Base-by-base conservation (phyloP, 1,284 basidiomycete genomes). In the Bondarzewia mesenterica region DNA sequence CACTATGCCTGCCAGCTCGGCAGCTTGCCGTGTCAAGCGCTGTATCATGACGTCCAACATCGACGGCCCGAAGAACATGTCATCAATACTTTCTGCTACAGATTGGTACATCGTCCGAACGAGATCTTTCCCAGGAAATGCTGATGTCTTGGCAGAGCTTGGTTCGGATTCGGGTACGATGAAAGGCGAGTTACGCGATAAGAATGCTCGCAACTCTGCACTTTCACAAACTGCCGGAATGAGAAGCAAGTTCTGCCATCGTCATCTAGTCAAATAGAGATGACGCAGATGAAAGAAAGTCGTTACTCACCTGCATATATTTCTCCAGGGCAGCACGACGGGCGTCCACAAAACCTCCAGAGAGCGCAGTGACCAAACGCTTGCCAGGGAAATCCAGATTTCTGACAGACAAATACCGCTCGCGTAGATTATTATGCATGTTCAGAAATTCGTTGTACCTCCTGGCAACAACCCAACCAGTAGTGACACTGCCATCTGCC, bases 11-110 rank as follows among this genome's bases (percentile, higher is more conserved):
- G 85, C 85, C 51, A 93, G 83, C 58, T 95, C 92, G 7, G 87
- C 87, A 2, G 90, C 87, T 64, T 96, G 93, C 16, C 85, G 80
- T 3, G 85, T 89, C 8, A 96, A 78, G 4, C 90, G 80, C 58
- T 89, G 85, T 46, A 93, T 89, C 74, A 96, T 90, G 48, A 94
- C 81, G 60, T 97, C 93, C 39, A 96, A 70, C 90, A 96, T 95
- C 0, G 90, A 93, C 1, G 90, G 90, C 0, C 89, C 89, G 52
- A 91, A 89, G 63, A 93, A 83, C 75, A 93, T 90, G 62, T 94
- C 93, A 64, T 96, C 93, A 55, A 96, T 85, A 60, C 90, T 92
- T 54, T 89, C 87, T 5, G 93, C 82, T 45, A 96, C 84, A 25
- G 92, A 89, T 46, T 87, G 80, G 63, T 94, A 93, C 54, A 97